Conservation (phyloP, 441 rosid species). For the Flueggea neowawraea region DNA sequence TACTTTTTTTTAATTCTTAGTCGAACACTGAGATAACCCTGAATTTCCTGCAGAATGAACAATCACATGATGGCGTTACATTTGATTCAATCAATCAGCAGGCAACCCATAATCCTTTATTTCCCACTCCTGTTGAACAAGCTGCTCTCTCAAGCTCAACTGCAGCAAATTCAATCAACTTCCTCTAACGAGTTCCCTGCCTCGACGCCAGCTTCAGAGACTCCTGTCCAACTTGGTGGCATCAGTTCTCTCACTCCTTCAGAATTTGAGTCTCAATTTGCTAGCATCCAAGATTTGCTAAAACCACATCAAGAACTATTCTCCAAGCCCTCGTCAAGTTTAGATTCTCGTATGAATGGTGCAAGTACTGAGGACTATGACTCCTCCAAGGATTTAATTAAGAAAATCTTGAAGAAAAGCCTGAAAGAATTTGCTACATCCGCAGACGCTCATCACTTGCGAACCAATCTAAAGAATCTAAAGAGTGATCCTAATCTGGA, state of each 20-base stretch:
- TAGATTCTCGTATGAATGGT: background rate
- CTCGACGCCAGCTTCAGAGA: too few relatives aligned
- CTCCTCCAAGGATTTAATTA: background rate
- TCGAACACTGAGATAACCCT: background rate
- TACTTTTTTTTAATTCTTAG: too few relatives aligned
- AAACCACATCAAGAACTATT: background rate
- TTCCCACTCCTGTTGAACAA: background rate
- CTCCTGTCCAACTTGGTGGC: too few relatives aligned
- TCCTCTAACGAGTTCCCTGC: too few relatives aligned
- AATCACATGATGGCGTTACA: background rate
- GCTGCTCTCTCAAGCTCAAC: background rate
- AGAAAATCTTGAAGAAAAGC: background rate
- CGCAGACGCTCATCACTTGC: background rate
- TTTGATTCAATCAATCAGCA: background rate
- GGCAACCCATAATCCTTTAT: background rate
- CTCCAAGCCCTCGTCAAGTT: background rate
- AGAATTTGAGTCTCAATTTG: background rate
- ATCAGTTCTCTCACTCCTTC: background rate
- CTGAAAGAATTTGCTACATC: background rate
- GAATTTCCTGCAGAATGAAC: background rate
- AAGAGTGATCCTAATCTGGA: background rate
- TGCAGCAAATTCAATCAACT: too few relatives aligned
- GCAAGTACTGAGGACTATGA: background rate
- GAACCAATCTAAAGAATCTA: background rate
- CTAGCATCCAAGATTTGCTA: background rate